phyloP scores from a whole-genome alignment of 345 rosid genomes.

The sweet orange (Citrus sinensis) region DNA sequence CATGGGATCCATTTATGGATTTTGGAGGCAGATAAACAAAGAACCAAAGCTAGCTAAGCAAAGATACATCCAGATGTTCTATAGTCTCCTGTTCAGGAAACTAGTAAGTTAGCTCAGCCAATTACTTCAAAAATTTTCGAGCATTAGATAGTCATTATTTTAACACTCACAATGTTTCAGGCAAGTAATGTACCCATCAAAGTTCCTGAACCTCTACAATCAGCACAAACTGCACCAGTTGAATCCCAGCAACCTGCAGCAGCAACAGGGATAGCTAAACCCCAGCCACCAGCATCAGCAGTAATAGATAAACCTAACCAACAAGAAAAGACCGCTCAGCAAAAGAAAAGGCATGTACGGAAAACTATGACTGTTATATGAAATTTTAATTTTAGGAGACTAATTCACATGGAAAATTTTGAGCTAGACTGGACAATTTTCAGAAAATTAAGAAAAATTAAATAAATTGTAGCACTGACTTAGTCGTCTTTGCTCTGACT shows the following conservation, averaged over 20 bases:
- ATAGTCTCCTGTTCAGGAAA: conserved; percentile 66
- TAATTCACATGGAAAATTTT: neutral
- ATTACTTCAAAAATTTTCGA: neutral
- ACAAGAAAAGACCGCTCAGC: neutral
- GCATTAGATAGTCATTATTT: neutral
- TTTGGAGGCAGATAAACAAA: conserved; percentile 79
- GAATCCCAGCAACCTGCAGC: neutral
- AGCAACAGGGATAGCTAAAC: conserved; percentile 10
- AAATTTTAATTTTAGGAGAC: neutral
- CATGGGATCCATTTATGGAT: conserved; percentile 78
- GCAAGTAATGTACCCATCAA: conserved; percentile 53
- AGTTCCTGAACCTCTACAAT: conserved; percentile 26
- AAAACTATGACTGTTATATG: neutral
- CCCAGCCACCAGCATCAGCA: neutral
- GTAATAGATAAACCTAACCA: conserved; percentile 1
- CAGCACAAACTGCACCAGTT: conserved; percentile 18
- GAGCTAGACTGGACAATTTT: neutral
- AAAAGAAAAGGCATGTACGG: conserved; percentile 9
- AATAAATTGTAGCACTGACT: neutral
- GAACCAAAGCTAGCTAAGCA: conserved; percentile 72
- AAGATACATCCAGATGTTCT: conserved; percentile 66
- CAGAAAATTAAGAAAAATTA: neutral
- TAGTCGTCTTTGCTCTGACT: neutral
- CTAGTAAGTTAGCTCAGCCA: conserved; percentile 40
- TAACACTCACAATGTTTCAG: conserved; percentile 30